Percentiles rank a stretch among this genome's conserved stretches.
phyloP scores from a whole-genome alignment of 495 filamentous ascomycete genomes.

The Chaetomium fimeti region DNA sequence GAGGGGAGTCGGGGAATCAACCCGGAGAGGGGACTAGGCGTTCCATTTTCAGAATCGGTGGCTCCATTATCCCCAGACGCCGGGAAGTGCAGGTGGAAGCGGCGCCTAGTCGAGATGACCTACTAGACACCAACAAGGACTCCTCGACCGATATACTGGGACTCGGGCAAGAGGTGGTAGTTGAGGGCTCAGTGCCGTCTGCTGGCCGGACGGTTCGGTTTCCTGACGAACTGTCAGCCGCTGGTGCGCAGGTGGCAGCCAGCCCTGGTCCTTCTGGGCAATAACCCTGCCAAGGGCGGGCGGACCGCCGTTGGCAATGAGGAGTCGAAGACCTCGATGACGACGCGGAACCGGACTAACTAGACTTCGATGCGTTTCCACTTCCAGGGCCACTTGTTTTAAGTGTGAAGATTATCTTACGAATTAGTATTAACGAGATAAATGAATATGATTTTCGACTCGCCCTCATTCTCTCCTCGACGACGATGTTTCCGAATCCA shows the following conservation, averaged over 20 bases:
- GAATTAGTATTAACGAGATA: too few relatives aligned
- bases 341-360: not conserved
- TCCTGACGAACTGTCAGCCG: constrained; percentile 38
- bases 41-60: constrained; percentile 52
- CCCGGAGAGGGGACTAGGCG: constrained; percentile 30
- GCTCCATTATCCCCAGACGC: constrained; percentile 29
- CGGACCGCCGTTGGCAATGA: not conserved
- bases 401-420: too few relatives aligned
- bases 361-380: not conserved
- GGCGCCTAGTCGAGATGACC: not conserved
- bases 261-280: not conserved
- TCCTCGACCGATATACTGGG: not conserved
- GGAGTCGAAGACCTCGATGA: not conserved
- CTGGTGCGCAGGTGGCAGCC: not conserved
- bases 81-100: not conserved
- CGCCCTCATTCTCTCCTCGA: not conserved
- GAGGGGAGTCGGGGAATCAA: not conserved
- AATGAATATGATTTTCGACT: too few relatives aligned
- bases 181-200: constrained; percentile 1
- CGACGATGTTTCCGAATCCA: not conserved
- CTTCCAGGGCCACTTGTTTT: too few relatives aligned
- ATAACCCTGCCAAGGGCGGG: not conserved
- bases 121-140: not conserved
- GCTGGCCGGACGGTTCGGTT: constrained; percentile 44
- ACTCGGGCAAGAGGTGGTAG: not conserved